These are phyloP conservation scores for Ogataea salicorniae DNA, from an alignment of 805 yeast species.

Conservation along the genomic window DNA sequence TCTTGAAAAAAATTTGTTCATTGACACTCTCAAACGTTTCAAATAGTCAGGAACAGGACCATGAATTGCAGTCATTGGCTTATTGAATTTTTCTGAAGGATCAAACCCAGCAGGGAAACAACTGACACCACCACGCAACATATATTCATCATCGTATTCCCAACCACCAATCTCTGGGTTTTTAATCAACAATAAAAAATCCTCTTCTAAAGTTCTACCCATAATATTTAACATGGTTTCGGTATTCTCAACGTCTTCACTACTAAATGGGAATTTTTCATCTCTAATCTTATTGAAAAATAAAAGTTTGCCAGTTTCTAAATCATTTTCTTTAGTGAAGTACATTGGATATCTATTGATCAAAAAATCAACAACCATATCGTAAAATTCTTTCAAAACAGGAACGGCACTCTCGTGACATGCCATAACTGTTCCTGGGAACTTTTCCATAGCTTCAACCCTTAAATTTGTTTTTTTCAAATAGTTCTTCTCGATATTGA, in stretches of 20 bases:
- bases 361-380: constrained; percentile 31
- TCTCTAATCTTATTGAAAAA: constrained; percentile 38
- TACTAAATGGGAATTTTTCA: constrained; percentile 33
- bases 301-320: constrained; percentile 12
- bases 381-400: constrained; percentile 49
- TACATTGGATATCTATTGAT: constrained; percentile 48
- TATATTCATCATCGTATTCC: constrained; percentile 54
- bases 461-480: constrained; percentile 38
- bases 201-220: constrained; percentile 49
- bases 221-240: constrained; percentile 14
- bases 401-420: constrained; percentile 27
- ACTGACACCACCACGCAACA: constrained; percentile 49
- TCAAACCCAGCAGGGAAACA: constrained; percentile 73
- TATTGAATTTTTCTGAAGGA: constrained; percentile 48
- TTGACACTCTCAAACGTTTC: constrained; percentile 49
- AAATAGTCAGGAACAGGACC: constrained; percentile 68
- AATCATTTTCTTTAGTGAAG: constrained; percentile 27
- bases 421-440: constrained; percentile 32
- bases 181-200: constrained; percentile 49
- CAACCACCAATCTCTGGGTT: constrained; percentile 30
- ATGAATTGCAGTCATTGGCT: constrained; percentile 57
- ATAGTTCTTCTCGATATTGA: constrained; percentile 60
- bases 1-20: constrained; percentile 62
- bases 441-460: constrained; percentile 27
- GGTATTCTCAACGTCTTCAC: constrained; percentile 1